A percentile compares a stretch with the other conserved stretches of the same genome.
These are phyloP conservation scores for Tubosaeta sp. DNA, from an alignment of 768 basidiomycete genomes.

Conservation along the genomic window DNA sequence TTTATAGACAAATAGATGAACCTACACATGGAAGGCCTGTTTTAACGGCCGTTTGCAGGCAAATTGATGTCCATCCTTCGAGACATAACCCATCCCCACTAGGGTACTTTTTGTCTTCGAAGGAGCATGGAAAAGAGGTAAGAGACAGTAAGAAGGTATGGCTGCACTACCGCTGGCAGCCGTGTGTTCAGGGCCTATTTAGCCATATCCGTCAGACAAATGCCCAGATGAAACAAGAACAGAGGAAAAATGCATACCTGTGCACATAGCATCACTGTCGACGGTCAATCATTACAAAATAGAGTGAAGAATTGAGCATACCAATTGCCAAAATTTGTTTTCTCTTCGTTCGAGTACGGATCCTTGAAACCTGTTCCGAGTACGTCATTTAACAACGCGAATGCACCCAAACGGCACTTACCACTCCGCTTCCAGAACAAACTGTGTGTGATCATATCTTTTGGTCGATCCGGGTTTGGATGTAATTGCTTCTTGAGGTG, in stretches of 20 bases:
- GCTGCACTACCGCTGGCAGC: constrained; percentile 35
- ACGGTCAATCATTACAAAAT: not conserved
- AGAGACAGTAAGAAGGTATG: constrained; percentile 49
- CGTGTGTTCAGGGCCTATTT: constrained; percentile 50
- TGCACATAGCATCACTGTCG: constrained; percentile 47
- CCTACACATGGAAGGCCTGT: constrained; percentile 60
- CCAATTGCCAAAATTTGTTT: constrained; percentile 52
- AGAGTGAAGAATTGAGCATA: constrained; percentile 18
- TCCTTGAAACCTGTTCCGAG: constrained; percentile 51
- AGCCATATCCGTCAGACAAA: not conserved
- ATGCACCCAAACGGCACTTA: constrained; percentile 13
- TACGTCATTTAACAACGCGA: not conserved
- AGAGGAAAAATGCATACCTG: constrained; percentile 31
- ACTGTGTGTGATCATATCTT: constrained; percentile 52
- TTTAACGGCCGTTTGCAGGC: constrained; percentile 49
- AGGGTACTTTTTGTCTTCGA: constrained; percentile 24
- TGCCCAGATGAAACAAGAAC: not conserved
- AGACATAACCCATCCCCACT: constrained; percentile 42
- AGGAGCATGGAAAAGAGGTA: constrained; percentile 50
- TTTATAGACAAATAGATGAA: constrained; percentile 1
- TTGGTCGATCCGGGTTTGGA: too few relatives aligned
- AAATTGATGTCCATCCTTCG: constrained; percentile 54
- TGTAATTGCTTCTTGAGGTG: too few relatives aligned
- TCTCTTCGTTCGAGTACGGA: constrained; percentile 58
- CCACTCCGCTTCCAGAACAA: constrained; percentile 57